Base-by-base conservation (phyloP, 768 basidiomycete species). In the Tylopilus felleus region DNA sequence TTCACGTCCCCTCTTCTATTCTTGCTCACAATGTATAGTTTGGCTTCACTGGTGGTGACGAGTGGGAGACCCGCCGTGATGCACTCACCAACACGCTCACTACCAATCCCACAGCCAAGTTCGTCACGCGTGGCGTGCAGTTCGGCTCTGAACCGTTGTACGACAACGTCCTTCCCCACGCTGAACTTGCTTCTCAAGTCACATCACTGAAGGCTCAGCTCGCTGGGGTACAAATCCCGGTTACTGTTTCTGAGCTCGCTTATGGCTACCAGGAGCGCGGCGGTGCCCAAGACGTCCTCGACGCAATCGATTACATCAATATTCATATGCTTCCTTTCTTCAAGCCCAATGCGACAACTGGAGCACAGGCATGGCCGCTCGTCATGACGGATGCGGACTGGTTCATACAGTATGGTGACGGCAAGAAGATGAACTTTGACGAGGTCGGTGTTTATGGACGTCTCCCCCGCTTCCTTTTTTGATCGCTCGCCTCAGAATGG, bases 251-350 rank as follows among this genome's bases (percentile, higher is more conserved):
- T 28, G 84, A 85, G 52, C 72, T 85, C 71, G 81, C 83, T 4
- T 85, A 78, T 59, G 80, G 79, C 17, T 87, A 83, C 60, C 77
- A 80, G 57, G 73, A 76, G 52, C 63, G 69, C 14, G 78, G 75
- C 35, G 81, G 83, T 5, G 78, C 81, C 4, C 74, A 76, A 47
- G 71, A 77, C 43, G 79, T 86, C 16, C 70, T 89, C 53, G 70
- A 79, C 52, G 80, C 83, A 0, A 71, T 87, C 8, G 84, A 88
- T 61, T 74, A 77, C 42, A 80, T 89, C 46, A 82, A 88, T 58
- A 79, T 78, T 0, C 87, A 89, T 62, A 86, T 86, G 74, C 69
- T 88, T 28, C 86, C 87, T 4, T 87, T 88, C 71, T 88, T 88
- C 65, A 77, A 53, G 41, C 13, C 39, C 7, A 46, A 40, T 25